A percentile compares a stretch with the other conserved stretches of the same genome.
Evolutionary conservation across 768 basidiomycete genomes (phyloP).

Genomic region (Russula virescens): DNA sequence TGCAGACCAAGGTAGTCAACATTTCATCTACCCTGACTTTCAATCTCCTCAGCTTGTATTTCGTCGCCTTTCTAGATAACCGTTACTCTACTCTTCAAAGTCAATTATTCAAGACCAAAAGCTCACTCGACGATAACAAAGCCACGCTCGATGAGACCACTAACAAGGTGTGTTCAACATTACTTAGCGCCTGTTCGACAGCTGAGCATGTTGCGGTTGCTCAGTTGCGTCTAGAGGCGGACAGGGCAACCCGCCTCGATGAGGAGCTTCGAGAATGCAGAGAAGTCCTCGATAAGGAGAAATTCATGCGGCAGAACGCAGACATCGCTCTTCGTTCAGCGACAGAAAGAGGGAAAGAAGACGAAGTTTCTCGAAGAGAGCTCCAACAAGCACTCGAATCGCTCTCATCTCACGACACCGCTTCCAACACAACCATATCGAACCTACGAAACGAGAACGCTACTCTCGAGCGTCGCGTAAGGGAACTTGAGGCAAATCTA

Average conservation of each 20-base stretch:
- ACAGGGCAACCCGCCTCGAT: conserved; percentile 17
- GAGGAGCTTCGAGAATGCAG: conserved; percentile 17
- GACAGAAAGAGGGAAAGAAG: conserved; percentile 15
- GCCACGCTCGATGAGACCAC: conserved; percentile 19
- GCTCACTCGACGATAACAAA: conserved; percentile 20
- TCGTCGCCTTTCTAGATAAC: conserved; percentile 13
- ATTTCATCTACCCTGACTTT: not conserved
- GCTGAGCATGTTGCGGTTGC: not conserved
- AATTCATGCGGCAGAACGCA: conserved; percentile 19
- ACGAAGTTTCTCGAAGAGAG: conserved; percentile 15
- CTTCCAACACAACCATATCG: conserved; percentile 9
- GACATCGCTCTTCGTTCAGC: conserved; percentile 15
- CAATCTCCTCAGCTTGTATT: not conserved
- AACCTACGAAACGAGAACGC: conserved; percentile 52
- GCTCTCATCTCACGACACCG: conserved; percentile 15
- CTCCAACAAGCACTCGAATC: conserved; percentile 22
- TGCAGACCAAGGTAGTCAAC: conserved; percentile 21
- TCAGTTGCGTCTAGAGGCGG: conserved; percentile 22
- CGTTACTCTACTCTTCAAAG: conserved; percentile 18
- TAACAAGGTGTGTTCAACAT: conserved; percentile 11
- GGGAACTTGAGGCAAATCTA: conserved; percentile 47
- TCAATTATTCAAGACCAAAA: conserved; percentile 18
- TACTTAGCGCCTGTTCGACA: not conserved
- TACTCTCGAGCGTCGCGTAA: conserved; percentile 50
- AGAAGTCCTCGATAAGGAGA: conserved; percentile 20